A percentile compares a stretch with the other conserved stretches of the same genome.
These are phyloP conservation scores for Cordia subcordata DNA, from an alignment of 257 asterid genomes.

Conservation along the genomic window DNA sequence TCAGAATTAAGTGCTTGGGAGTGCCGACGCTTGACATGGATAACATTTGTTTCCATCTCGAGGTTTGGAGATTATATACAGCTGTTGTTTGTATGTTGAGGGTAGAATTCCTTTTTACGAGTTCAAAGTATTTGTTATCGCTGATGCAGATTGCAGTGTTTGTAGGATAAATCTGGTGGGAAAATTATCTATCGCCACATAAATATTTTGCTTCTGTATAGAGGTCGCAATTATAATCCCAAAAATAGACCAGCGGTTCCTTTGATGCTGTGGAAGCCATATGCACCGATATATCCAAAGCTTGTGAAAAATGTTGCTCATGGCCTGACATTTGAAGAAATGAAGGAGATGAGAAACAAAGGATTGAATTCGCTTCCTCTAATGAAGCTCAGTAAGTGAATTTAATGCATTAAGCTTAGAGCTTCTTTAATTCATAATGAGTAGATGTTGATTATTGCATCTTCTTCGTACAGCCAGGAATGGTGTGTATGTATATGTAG, in stretches of 20 bases:
- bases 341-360: conserved; percentile 64
- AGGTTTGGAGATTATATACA: conserved; percentile 44
- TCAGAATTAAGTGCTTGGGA: conserved; percentile 85
- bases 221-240: conserved; percentile 77
- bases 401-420: background rate
- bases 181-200: conserved; percentile 60
- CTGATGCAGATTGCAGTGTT: conserved; percentile 47
- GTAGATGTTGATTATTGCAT: conserved; percentile 7
- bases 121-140: conserved; percentile 8
- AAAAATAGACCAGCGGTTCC: conserved; percentile 49
- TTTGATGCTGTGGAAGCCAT: conserved; percentile 77
- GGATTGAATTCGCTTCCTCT: conserved; percentile 73
- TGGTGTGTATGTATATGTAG: conserved; percentile 84
- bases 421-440: background rate
- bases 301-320: conserved; percentile 82
- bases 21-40: conserved; percentile 94
- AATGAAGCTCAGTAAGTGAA: conserved; percentile 68
- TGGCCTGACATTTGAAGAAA: conserved; percentile 80
- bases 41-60: conserved; percentile 79
- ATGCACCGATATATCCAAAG: conserved; percentile 78
- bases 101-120: background rate
- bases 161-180: conserved; percentile 85
- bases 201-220: conserved; percentile 55
- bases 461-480: conserved; percentile 57
- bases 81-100: background rate